A percentile compares a stretch with the other conserved stretches of the same genome.
phyloP scores from a whole-genome alignment of 1,284 basidiomycete species.

The Sanghuangporus sanghuang region DNA sequence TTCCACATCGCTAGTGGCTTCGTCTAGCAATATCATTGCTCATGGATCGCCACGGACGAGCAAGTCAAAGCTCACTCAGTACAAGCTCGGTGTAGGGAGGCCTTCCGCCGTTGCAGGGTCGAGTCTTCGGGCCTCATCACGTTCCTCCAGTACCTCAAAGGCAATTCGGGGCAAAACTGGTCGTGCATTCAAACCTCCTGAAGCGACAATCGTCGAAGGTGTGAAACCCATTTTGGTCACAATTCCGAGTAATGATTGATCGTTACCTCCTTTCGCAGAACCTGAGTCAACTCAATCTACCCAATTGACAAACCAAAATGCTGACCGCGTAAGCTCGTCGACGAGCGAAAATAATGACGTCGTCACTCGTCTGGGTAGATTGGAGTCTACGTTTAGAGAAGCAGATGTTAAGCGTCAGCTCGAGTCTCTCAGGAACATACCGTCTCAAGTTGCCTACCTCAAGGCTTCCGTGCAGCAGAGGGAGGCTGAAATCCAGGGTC shows the following conservation, averaged over 20 bases:
- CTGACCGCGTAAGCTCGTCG: background rate
- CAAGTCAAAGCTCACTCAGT: slow-evolving; percentile 68
- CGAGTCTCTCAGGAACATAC: slow-evolving; percentile 10
- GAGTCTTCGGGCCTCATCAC: slow-evolving; percentile 60
- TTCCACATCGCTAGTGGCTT: background rate
- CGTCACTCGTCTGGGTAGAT: background rate
- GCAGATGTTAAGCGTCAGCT: slow-evolving; percentile 8
- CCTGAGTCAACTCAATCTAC: background rate
- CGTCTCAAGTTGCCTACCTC: slow-evolving; percentile 12
- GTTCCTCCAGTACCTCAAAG: slow-evolving; percentile 45
- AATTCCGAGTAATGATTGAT: background rate
- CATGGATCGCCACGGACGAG: slow-evolving; percentile 39
- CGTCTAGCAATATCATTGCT: background rate
- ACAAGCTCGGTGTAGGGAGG: slow-evolving; percentile 64
- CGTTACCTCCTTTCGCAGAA: slow-evolving; percentile 1
- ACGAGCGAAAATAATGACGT: slow-evolving; percentile 2
- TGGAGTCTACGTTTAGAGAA: slow-evolving; percentile 12
- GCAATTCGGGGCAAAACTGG: slow-evolving; percentile 45
- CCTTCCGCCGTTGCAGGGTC: slow-evolving; percentile 57
- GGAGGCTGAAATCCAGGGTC: slow-evolving; percentile 10
- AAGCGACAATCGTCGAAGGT: slow-evolving; percentile 57
- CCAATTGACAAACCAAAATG: background rate
- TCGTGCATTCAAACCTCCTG: slow-evolving; percentile 42
- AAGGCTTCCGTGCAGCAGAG: slow-evolving; percentile 13
- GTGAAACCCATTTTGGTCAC: background rate